Evolutionary conservation across 2,329 filamentous ascomycete genomes (phyloP).

Genomic region (Aspergillus tubingensis): DNA sequence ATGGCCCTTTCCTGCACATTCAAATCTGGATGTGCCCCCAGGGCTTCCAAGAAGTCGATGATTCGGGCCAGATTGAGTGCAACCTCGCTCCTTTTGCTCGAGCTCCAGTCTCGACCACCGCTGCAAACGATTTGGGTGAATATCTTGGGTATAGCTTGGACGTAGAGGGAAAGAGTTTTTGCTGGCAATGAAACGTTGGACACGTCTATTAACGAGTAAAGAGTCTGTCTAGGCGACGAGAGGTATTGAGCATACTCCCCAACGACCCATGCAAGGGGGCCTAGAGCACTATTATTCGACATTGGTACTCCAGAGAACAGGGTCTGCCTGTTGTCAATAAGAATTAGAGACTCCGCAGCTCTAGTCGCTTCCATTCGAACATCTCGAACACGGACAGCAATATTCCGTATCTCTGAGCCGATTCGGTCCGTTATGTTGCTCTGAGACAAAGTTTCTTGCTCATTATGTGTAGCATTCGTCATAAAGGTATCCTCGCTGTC

Average conservation of each 20-base stretch:
- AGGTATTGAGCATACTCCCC: slow-evolving; percentile 84
- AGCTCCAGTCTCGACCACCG: slow-evolving; percentile 64
- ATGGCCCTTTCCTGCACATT: slow-evolving; percentile 95
- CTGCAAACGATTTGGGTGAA: slow-evolving; percentile 72
- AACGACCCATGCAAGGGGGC: slow-evolving; percentile 78
- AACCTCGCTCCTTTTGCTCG: slow-evolving; percentile 71
- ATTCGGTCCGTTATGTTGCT: slow-evolving; percentile 53
- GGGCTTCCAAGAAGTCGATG: slow-evolving; percentile 75
- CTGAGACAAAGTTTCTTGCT: slow-evolving; percentile 13
- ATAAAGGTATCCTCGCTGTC: slow-evolving; percentile 26
- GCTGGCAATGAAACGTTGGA: slow-evolving; percentile 60
- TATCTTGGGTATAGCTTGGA: slow-evolving; percentile 85
- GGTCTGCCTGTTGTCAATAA: slow-evolving; percentile 58
- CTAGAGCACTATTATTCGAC: slow-evolving; percentile 65
- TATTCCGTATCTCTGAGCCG: slow-evolving; percentile 81
- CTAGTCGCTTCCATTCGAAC: slow-evolving; percentile 78
- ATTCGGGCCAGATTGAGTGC: slow-evolving; percentile 79
- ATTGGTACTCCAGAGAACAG: slow-evolving; percentile 57
- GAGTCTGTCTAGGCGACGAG: slow-evolving; percentile 67
- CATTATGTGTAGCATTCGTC: slow-evolving; percentile 16
- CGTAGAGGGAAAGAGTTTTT: slow-evolving; percentile 71
- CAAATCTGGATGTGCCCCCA: slow-evolving; percentile 79
- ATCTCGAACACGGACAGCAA: slow-evolving; percentile 86
- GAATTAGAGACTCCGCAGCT: slow-evolving; percentile 75
- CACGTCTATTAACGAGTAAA: slow-evolving; percentile 73